Base-by-base conservation (phyloP, 345 rosid genomes). In the Citrus maxima region DNA sequence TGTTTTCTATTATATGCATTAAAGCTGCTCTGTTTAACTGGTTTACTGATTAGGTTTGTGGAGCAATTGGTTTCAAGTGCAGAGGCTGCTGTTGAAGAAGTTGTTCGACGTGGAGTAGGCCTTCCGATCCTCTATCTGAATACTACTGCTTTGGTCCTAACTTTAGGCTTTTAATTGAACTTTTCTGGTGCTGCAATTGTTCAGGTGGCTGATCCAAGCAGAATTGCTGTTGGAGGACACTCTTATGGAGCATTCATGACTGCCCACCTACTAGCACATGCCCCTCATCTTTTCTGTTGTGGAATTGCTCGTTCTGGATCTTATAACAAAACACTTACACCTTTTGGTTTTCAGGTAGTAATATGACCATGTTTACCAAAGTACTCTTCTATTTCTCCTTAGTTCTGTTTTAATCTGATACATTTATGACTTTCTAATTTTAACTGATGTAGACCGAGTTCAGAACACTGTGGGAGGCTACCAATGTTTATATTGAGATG, bases 161-260 rank as follows among this genome's bases (percentile, higher is more conserved):
- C 68, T 35, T 42, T 63, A 64, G 51, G 75, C 18, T 66, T 40
- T 69, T 87, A 46, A 22, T 30, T 46, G 51, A 67, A 71, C 46
- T 62, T 79, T 77, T 80, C 30, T 80, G 61, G 55, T 82, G 70
- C 49, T 74, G 77, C 70, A 42, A 27, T 58, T 83, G 63, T 70
- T 72, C 78, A 96, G 98, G 98, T 96, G 83, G 99, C 94, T 76
- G 89, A 94, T 80, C 95, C 94, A 72, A 88, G 82, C 77, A 96
- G 86, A 90, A 93, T 96, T 76, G 93, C 99, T 72, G 89, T 96
- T 81, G 99, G 99, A 37, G 99, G 99, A 74, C 99, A 96, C 86
- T 94, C 98, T 1, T 96, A 96, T 82, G 99, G 99, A 77, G 99
- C 99, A 82, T 96, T 96, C 84, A 94, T 96, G 99, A 86, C 98